Percentiles rank a stretch among this genome's conserved stretches.
Evolutionary conservation across 805 yeast genomes (phyloP).

Genomic region (Yarrowia alimentaria): DNA sequence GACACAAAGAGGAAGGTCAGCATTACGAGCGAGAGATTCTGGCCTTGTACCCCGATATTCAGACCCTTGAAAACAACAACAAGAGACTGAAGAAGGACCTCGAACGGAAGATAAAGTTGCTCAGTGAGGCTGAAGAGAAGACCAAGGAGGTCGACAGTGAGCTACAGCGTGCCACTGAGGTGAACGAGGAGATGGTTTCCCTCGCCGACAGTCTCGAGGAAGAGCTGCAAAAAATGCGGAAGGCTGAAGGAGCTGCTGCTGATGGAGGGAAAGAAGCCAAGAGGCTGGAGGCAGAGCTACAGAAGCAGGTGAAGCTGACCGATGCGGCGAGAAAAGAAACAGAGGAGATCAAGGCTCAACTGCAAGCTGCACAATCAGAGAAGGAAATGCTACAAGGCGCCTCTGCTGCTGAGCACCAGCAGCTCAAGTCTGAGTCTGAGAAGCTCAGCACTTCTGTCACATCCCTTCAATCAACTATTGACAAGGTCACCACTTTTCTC

Average conservation of each 20-base stretch:
- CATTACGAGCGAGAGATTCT: slow-evolving; percentile 22
- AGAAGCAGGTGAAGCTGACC: slow-evolving; percentile 1
- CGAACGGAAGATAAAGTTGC: background rate
- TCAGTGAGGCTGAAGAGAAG: slow-evolving; percentile 14
- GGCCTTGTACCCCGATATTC: slow-evolving; percentile 5
- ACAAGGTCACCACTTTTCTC: slow-evolving; percentile 1
- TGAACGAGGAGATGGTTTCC: slow-evolving; percentile 16
- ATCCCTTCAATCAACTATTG: background rate
- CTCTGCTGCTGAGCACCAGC: no score
- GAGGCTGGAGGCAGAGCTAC: slow-evolving; percentile 11
- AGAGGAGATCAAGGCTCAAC: background rate
- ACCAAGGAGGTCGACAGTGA: background rate
- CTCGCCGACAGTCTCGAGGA: slow-evolving; percentile 5
- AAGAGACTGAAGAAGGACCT: slow-evolving; percentile 13
- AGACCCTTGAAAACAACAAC: slow-evolving; percentile 18
- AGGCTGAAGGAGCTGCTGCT: background rate
- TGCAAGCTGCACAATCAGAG: no score
- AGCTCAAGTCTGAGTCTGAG: no score
- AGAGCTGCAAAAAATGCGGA: slow-evolving; percentile 5
- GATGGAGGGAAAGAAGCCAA: slow-evolving; percentile 7
- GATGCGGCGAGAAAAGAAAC: slow-evolving; percentile 1
- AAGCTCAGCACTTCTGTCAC: background rate
- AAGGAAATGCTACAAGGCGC: background rate
- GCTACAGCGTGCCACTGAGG: slow-evolving; percentile 21
- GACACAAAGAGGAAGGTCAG: slow-evolving; percentile 9